phyloP scores from a whole-genome alignment of 352 stramenopile species.

The Phytopythium boreale region DNA sequence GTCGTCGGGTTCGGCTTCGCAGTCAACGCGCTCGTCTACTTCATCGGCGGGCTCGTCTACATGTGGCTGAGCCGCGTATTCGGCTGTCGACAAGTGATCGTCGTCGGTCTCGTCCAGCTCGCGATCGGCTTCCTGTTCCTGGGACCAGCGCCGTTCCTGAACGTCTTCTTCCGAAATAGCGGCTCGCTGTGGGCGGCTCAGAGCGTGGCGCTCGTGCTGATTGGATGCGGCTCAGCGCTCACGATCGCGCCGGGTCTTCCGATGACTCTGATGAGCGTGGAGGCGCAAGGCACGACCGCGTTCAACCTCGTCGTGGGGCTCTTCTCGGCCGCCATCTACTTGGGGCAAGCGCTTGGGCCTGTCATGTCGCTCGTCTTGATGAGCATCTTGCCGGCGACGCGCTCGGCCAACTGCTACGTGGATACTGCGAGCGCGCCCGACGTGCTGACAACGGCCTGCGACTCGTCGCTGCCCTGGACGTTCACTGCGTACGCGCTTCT shows the following conservation, averaged over 20 bases:
- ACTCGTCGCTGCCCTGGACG: conserved; percentile 59
- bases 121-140: conserved; percentile 56
- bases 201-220: conserved; percentile 48
- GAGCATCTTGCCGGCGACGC: conserved; percentile 38
- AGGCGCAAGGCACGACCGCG: conserved; percentile 30
- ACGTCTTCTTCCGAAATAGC: conserved; percentile 31
- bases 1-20: conserved; percentile 64
- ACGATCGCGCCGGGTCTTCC: conserved; percentile 57
- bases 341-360: conserved; percentile 59
- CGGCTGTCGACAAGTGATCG: conserved; percentile 65
- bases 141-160: conserved; percentile 52
- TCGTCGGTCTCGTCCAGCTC: conserved; percentile 47
- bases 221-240: conserved; percentile 53
- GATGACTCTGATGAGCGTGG: conserved; percentile 53
- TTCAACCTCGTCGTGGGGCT: conserved; percentile 65
- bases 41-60: conserved; percentile 49
- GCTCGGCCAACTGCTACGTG: conserved; percentile 38
- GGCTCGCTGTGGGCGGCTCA: conserved; percentile 46
- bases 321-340: conserved; percentile 66
- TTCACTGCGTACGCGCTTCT: conserved; percentile 53
- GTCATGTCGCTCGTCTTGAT: conserved; percentile 52
- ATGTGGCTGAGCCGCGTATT: conserved; percentile 55
- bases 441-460: conserved; percentile 14
- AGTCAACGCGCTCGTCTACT: conserved; percentile 67
- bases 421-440: conserved; percentile 7